A percentile compares a stretch with the other conserved stretches of the same genome.
Evolutionary conservation across 169 alveolate genomes (phyloP).

Genomic region (Blepharisma undulans): DNA sequence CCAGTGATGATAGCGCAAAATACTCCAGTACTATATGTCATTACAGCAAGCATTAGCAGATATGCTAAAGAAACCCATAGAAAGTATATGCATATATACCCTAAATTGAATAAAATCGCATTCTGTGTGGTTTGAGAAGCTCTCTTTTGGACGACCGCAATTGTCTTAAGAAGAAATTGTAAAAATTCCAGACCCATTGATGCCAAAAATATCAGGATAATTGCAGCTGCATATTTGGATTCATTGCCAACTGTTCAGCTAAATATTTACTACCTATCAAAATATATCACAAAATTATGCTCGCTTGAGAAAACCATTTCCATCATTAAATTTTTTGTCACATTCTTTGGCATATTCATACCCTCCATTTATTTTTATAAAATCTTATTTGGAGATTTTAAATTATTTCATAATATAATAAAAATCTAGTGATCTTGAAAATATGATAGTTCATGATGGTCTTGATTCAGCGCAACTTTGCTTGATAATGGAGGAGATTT

Average conservation of each 20-base stretch:
- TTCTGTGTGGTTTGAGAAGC: not conserved
- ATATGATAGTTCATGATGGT: not conserved
- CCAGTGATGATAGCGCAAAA: not conserved
- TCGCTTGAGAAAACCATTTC: constrained; percentile 24
- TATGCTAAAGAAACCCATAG: constrained; percentile 1
- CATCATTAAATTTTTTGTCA: constrained; percentile 14
- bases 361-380: not conserved
- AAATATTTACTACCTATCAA: constrained; percentile 17
- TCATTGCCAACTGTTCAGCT: constrained; percentile 4
- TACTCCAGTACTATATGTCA: constrained; percentile 43
- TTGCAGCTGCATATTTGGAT: constrained; percentile 11
- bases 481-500: not conserved
- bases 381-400: not conserved
- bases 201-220: not conserved
- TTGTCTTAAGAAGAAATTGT: not conserved
- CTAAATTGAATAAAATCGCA: not conserved
- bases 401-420: no score
- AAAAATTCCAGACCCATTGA: not conserved
- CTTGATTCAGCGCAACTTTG: not conserved
- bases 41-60: constrained; percentile 43
- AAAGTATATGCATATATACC: not conserved
- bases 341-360: not conserved
- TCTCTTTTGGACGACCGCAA: not conserved
- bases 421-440: not conserved
- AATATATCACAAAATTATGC: not conserved